Evolutionary conservation across 2,329 filamentous ascomycete genomes (phyloP).

Genomic region (Trichophyton benhamiae): DNA sequence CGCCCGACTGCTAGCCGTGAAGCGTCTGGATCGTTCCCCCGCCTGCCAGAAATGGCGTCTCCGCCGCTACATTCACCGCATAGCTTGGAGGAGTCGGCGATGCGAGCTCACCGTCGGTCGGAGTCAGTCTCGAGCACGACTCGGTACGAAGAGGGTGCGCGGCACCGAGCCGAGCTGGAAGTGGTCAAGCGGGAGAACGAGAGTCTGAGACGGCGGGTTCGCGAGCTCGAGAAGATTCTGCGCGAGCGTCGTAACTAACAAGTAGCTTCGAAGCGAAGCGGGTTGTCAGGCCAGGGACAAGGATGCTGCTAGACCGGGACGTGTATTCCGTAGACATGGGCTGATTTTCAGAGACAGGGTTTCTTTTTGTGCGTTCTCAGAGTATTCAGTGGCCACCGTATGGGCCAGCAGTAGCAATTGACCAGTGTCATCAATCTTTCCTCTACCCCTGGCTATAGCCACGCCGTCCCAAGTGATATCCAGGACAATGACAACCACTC

Average conservation of each 20-base stretch:
- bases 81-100: slow-evolving; percentile 17
- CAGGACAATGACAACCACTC: too few species aligned
- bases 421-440: not conserved
- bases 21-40: slow-evolving; percentile 31
- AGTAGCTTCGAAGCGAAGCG: not conserved
- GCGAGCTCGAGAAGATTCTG: slow-evolving; percentile 31
- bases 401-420: not conserved
- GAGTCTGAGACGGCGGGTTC: slow-evolving; percentile 31
- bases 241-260: slow-evolving; percentile 14
- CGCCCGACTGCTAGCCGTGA: slow-evolving; percentile 30
- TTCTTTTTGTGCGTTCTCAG: not conserved
- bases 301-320: not conserved
- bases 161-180: slow-evolving; percentile 34
- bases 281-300: not conserved
- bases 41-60: slow-evolving; percentile 17
- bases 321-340: not conserved
- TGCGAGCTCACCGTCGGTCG: slow-evolving; percentile 15
- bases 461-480: too few species aligned
- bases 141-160: slow-evolving; percentile 32
- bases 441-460: too few species aligned
- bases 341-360: not conserved
- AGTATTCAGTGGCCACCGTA: not conserved
- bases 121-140: slow-evolving; percentile 21
- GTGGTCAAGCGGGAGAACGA: slow-evolving; percentile 37
- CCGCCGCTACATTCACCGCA: slow-evolving; percentile 17